Percentiles rank a stretch among this genome's conserved stretches.
Conservation (phyloP, 257 asterid genomes). For the Galeopsis tetrahit region DNA sequence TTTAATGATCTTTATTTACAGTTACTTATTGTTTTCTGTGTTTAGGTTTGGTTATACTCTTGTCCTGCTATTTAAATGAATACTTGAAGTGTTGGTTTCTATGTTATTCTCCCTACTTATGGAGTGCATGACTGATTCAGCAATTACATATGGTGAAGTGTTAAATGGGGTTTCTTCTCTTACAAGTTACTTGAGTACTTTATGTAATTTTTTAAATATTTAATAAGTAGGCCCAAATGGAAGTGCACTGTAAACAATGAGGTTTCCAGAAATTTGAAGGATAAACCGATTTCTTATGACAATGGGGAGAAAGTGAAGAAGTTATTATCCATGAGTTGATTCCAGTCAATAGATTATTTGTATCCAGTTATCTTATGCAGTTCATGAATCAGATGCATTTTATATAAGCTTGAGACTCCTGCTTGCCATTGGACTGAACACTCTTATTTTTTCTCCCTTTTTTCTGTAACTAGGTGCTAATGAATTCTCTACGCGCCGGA, state of each 20-base stretch:
- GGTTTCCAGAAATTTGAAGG: conserved; percentile 12
- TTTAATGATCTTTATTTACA: background rate
- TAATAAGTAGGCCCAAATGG: conserved; percentile 16
- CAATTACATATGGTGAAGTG: conserved; percentile 29
- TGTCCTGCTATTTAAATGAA: conserved; percentile 18
- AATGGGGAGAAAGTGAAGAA: conserved; percentile 22
- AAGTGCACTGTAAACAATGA: conserved; percentile 25
- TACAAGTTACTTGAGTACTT: conserved; percentile 31
- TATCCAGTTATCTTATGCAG: conserved; percentile 29
- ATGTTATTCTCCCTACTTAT: conserved; percentile 15
- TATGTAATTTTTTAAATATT: conserved; percentile 21
- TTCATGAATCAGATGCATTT: conserved; percentile 20
- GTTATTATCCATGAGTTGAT: conserved; percentile 19
- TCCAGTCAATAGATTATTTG: conserved; percentile 21
- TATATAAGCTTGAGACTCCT: conserved; percentile 23
- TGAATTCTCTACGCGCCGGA: conserved; percentile 62
- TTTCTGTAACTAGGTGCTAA: conserved; percentile 52
- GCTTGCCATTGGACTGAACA: conserved; percentile 19
- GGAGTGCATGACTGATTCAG: conserved; percentile 23
- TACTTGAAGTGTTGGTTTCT: background rate
- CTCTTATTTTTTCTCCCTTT: conserved; percentile 29
- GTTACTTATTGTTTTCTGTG: background rate
- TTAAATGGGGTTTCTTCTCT: conserved; percentile 23
- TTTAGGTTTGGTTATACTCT: conserved; percentile 5
- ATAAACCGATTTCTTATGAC: conserved; percentile 23